Evolutionary conservation across 768 basidiomycete genomes (phyloP), one percentile per base, ranked within the genome.

Genomic region (Boletus pseudopeckii): DNA sequence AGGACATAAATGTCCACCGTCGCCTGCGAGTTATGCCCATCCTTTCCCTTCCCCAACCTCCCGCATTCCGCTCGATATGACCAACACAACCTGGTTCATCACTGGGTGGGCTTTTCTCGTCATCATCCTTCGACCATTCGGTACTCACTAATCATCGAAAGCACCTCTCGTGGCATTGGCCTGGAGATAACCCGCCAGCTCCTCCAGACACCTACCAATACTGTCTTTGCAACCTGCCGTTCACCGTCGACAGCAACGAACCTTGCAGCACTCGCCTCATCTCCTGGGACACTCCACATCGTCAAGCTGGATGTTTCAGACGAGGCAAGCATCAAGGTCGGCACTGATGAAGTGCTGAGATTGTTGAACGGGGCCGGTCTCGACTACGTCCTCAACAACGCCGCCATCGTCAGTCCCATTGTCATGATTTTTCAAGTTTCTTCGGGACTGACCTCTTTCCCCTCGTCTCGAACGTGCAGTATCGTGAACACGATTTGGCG

Each of bases 321-420:
- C 45, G 48, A 60, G 39, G 56, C 46, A 13, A 64, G 66, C 36
- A 70, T 74, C 55, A 53, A 63, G 5, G 54, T 41, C 2, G 67
- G 71, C 6, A 61, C 56, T 10, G 46, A 43, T 11, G 42, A 43
- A 28, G 42, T 43, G 17, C 42, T 43, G 3, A 28, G 42, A n/a
- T 14, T 28, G 26, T 43, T 28, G 42, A 43, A 43, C 11, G 42
- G 42, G 26, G 26, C 42, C 11, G 26, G 42, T n/a, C 42, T 43
- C 42, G 42, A 28, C 26, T 43, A 43, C 26, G 26, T 28, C 42
- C 24, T 43, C 49, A 76, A 75, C 63, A 74, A 74, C 45, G 72
- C 74, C n/a, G 74, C 62, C 1, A 64, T 72, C 39, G 74, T 75
- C 50, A 47, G 74, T 66, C 7, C 6, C 18, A 1, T 22, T n/a